phyloP scores from a whole-genome alignment of 163 green algal species.

The Scenedesmus sp. region DNA sequence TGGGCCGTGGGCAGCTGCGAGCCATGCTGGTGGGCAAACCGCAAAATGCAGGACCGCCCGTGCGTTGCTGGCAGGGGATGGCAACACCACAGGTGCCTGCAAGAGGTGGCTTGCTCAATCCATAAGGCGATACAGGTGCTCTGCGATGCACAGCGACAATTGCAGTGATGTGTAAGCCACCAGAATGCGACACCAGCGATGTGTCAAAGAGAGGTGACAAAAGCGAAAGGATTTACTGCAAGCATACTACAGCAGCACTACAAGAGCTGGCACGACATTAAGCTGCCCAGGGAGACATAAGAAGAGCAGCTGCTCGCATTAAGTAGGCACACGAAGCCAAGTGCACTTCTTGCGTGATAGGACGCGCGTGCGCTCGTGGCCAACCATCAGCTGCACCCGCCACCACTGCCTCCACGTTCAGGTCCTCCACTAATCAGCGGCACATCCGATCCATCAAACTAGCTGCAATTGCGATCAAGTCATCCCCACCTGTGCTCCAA shows the following conservation, averaged over 20 bases:
- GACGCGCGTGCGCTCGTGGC: background rate
- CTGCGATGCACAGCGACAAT: background rate
- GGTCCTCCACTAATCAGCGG: too few relatives aligned
- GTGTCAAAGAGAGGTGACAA: background rate
- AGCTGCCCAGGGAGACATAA: background rate
- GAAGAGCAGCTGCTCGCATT: background rate
- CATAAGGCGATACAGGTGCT: background rate
- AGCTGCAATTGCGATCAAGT: background rate
- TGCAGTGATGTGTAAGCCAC: background rate
- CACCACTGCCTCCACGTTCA: too few relatives aligned
- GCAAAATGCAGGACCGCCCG: background rate
- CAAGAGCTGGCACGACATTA: background rate
- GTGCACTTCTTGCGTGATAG: background rate
- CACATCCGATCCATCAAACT: background rate
- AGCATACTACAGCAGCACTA: slow-evolving; percentile 6
- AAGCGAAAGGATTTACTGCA: background rate
- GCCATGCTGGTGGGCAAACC: background rate
- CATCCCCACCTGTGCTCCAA: background rate
- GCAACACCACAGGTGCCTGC: slow-evolving; percentile 15
- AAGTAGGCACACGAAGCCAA: background rate
- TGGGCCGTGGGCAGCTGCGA: slow-evolving; percentile 27
- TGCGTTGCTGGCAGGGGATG: slow-evolving; percentile 11
- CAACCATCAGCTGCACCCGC: background rate
- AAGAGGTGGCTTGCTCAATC: background rate
- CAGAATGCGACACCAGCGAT: background rate